These are phyloP conservation scores for Vachellia pachyceras DNA, from an alignment of 306 rosid species.

Conservation along the genomic window DNA sequence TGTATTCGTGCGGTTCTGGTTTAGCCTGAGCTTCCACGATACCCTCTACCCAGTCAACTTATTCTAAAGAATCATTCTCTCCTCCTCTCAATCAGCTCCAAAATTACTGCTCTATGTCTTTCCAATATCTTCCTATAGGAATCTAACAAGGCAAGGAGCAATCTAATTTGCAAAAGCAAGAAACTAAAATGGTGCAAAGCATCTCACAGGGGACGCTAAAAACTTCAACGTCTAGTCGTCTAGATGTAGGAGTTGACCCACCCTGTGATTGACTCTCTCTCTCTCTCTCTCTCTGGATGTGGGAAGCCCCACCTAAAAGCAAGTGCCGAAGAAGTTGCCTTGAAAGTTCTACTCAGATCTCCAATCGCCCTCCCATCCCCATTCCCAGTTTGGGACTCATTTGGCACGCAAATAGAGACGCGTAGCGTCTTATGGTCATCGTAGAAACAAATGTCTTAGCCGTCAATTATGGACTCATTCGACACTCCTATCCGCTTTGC, in stretches of 20 bases:
- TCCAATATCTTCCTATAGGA: conserved; percentile 41
- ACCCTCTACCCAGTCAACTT: conserved; percentile 45
- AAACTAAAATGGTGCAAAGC: conserved; percentile 5
- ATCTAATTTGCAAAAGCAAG: conserved; percentile 16
- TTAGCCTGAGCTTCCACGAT: conserved; percentile 26
- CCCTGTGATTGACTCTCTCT: background rate
- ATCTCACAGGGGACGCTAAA: background rate
- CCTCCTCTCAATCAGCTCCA: background rate
- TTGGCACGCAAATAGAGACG: conserved; percentile 26
- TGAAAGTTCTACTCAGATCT: conserved; percentile 39
- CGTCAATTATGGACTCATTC: background rate
- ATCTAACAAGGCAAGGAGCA: conserved; percentile 17
- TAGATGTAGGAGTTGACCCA: conserved; percentile 13
- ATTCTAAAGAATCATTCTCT: conserved; percentile 35
- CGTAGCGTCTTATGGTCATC: background rate
- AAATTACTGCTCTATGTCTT: conserved; percentile 9
- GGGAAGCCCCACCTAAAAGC: conserved; percentile 31
- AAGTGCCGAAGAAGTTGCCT: conserved; percentile 28
- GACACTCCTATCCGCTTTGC: background rate
- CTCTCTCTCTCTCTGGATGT: background rate
- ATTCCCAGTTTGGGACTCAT: conserved; percentile 6
- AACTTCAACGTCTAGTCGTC: background rate
- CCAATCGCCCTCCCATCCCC: conserved; percentile 17
- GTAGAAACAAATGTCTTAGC: background rate
- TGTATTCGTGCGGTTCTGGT: background rate